Conservation (phyloP, 225 moss, liverwort and hornwort species). For the Marchantia paleacea region DNA sequence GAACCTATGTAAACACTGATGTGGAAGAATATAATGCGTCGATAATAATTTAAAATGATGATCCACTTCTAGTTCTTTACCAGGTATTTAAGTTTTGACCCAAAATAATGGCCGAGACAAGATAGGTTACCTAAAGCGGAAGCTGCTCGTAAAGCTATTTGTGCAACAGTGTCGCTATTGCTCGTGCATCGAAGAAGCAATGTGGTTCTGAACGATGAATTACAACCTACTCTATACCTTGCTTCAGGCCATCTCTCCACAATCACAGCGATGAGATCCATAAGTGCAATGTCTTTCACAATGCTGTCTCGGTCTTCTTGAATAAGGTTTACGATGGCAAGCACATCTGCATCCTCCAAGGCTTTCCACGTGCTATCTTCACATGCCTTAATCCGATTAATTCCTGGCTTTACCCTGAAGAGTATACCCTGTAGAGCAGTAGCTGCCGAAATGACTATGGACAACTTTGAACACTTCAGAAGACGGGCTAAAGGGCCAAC, state of each 20-base stretch:
- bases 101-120: not conserved
- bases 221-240: constrained; percentile 53
- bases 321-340: constrained; percentile 48
- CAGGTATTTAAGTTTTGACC: not conserved
- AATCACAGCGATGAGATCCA: constrained; percentile 59
- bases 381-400: constrained; percentile 18
- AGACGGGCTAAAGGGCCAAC: constrained; percentile 56
- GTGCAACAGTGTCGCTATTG: constrained; percentile 43
- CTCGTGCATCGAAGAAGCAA: constrained; percentile 53
- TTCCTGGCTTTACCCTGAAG: constrained; percentile 43
- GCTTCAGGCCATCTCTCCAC: constrained; percentile 66
- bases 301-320: constrained; percentile 31
- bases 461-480: constrained; percentile 47
- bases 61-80: not conserved
- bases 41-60: not conserved
- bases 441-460: constrained; percentile 52
- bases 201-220: constrained; percentile 42
- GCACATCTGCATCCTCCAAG: constrained; percentile 52
- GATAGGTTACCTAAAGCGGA: constrained; percentile 58
- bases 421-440: constrained; percentile 61
- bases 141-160: constrained; percentile 57
- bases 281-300: constrained; percentile 32
- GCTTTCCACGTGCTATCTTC: constrained; percentile 64
- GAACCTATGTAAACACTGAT: not conserved
- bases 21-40: not conserved